A percentile compares a stretch with the other conserved stretches of the same genome.
Evolutionary conservation across 805 yeast genomes (phyloP).

Genomic region (Kodamaea fukazawae): DNA sequence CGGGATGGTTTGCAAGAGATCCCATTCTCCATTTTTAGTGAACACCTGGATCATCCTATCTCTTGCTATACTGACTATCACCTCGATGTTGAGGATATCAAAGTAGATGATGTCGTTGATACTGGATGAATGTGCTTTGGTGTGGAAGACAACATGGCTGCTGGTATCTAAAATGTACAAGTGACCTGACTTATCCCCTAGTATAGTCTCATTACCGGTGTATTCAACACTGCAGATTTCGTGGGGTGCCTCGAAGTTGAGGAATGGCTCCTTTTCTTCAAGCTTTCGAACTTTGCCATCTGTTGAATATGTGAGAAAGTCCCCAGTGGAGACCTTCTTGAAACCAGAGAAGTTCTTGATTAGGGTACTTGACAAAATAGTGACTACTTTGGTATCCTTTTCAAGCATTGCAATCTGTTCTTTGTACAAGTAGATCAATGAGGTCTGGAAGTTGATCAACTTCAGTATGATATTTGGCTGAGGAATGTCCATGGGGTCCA

Average conservation of each 20-base stretch:
- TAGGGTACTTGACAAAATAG: slow-evolving; percentile 33
- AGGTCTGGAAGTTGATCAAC: slow-evolving; percentile 21
- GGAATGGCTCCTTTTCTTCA: slow-evolving; percentile 7
- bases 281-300: slow-evolving; percentile 27
- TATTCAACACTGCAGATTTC: slow-evolving; percentile 16
- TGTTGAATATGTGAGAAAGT: slow-evolving; percentile 41
- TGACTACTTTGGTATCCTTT: slow-evolving; percentile 10
- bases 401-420: slow-evolving; percentile 36
- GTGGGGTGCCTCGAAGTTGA: slow-evolving; percentile 18
- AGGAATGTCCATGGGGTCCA: too few relatives aligned
- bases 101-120: slow-evolving; percentile 46
- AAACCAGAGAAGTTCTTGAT: slow-evolving; percentile 38
- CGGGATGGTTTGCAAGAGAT: slow-evolving; percentile 56
- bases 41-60: slow-evolving; percentile 65
- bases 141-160: slow-evolving; percentile 20
- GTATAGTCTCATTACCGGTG: slow-evolving; percentile 8
- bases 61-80: slow-evolving; percentile 45
- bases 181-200: slow-evolving; percentile 52
- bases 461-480: slow-evolving; percentile 17
- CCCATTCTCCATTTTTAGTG: slow-evolving; percentile 40
- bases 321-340: slow-evolving; percentile 29
- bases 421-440: slow-evolving; percentile 34
- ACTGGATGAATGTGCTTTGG: slow-evolving; percentile 52
- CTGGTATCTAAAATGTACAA: slow-evolving; percentile 24
- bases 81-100: slow-evolving; percentile 16